A percentile compares a stretch with the other conserved stretches of the same genome.
phyloP scores from a whole-genome alignment of 1,284 basidiomycete species.

The Peniophora sp. region DNA sequence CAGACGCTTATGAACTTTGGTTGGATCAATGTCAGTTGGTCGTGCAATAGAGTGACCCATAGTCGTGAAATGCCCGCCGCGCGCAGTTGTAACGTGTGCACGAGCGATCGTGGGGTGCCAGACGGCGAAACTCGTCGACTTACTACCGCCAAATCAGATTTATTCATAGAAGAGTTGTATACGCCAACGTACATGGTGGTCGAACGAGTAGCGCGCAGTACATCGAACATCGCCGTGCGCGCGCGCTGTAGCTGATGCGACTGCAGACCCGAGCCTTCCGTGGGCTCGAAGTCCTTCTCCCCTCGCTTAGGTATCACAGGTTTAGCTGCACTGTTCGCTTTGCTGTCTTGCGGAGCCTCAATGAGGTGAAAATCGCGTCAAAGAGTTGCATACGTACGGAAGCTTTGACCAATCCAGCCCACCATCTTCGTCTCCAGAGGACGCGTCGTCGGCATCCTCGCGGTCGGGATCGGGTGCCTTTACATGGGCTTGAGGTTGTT shows the following conservation, averaged over 20 bases:
- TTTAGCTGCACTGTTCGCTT: conserved; percentile 15
- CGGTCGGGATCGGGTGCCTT: conserved; percentile 10
- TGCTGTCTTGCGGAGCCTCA: neutral
- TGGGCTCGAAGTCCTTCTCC: conserved; percentile 94
- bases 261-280: conserved; percentile 71
- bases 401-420: conserved; percentile 55
- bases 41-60: conserved; percentile 70
- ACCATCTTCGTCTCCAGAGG: conserved; percentile 50
- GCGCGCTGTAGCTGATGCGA: conserved; percentile 63
- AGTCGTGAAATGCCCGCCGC: conserved; percentile 71
- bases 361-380: neutral
- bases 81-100: conserved; percentile 58
- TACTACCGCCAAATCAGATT: conserved; percentile 35
- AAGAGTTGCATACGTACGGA: conserved; percentile 28
- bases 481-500: conserved; percentile 16
- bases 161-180: neutral
- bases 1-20: conserved; percentile 49
- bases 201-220: conserved; percentile 65
- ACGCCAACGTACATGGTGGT: conserved; percentile 50
- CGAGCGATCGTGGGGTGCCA: conserved; percentile 63
- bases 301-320: conserved; percentile 83
- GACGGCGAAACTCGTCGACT: conserved; percentile 64
- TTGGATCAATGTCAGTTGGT: conserved; percentile 19
- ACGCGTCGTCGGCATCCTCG: conserved; percentile 35
- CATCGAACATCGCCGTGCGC: conserved; percentile 78